phyloP scores from a whole-genome alignment of 345 rosid genomes.

The Eucalyptus curtisii region DNA sequence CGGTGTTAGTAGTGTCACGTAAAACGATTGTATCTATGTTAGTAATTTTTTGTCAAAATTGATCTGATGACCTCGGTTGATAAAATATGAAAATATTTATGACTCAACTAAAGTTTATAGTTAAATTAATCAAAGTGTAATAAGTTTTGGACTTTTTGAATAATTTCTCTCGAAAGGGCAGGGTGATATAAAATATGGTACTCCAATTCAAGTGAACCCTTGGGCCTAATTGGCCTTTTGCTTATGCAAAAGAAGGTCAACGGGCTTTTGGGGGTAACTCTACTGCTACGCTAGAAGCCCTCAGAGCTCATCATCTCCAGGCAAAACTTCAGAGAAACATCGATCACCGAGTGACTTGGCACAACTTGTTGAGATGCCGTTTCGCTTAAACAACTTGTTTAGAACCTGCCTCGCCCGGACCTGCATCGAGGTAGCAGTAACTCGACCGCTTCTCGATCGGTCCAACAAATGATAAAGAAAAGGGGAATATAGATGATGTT shows the following conservation, averaged over 20 bases:
- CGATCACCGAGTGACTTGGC: background rate
- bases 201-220: background rate
- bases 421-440: background rate
- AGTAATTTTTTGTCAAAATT: no score
- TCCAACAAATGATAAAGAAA: background rate
- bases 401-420: background rate
- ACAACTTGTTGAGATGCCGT: background rate
- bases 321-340: background rate
- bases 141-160: background rate
- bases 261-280: background rate
- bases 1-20: accelerated
- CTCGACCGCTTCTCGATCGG: background rate
- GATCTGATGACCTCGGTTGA: no score
- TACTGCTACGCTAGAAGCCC: background rate
- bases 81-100: no score
- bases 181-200: background rate
- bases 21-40: no score
- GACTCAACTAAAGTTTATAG: no score
- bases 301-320: background rate
- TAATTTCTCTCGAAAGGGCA: background rate
- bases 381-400: background rate
- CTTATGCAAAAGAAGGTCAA: background rate
- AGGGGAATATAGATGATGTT: background rate
- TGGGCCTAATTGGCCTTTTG: background rate
- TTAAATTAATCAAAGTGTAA: no score